Conservation (phyloP, 2,329 filamentous ascomycete species). For the Ophiostoma ulmi region DNA sequence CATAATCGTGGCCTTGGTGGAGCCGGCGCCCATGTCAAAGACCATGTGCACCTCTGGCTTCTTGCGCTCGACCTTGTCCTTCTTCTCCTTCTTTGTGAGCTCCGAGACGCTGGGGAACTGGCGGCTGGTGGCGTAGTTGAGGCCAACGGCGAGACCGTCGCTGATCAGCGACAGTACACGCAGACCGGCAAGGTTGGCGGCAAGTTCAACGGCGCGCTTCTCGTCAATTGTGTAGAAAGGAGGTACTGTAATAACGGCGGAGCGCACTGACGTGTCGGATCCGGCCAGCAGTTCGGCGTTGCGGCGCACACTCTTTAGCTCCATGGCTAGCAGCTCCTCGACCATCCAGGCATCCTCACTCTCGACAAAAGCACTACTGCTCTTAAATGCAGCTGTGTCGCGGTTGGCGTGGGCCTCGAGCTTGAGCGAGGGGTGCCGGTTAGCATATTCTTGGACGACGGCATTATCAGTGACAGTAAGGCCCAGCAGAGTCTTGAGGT, state of each 20-base stretch:
- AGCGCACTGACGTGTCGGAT: conserved; percentile 65
- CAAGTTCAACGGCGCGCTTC: conserved; percentile 76
- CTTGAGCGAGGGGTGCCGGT: conserved; percentile 72
- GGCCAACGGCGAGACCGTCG: conserved; percentile 83
- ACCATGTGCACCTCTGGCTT: conserved; percentile 89
- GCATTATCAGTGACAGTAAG: conserved; percentile 55
- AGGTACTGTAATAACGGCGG: conserved; percentile 83
- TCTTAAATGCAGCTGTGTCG: conserved; percentile 76
- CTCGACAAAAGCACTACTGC: conserved; percentile 55
- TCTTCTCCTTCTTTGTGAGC: conserved; percentile 45
- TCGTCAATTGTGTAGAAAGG: conserved; percentile 87
- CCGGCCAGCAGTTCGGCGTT: conserved; percentile 84
- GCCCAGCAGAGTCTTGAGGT: conserved; percentile 86
- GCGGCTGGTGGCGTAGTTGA: conserved; percentile 90
- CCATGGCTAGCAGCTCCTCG: conserved; percentile 93
- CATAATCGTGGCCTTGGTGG: conserved; percentile 81
- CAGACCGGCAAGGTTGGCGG: conserved; percentile 81
- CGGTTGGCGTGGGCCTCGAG: conserved; percentile 53
- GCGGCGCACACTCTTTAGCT: conserved; percentile 82
- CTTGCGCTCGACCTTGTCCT: conserved; percentile 53
- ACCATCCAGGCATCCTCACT: conserved; percentile 67
- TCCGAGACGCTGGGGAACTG: conserved; percentile 81
- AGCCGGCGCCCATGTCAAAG: conserved; percentile 97
- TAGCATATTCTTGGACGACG: conserved; percentile 63
- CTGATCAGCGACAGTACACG: conserved; percentile 80